Base-by-base conservation (phyloP, 306 rosid species). In the Oemleria cerasiformis region DNA sequence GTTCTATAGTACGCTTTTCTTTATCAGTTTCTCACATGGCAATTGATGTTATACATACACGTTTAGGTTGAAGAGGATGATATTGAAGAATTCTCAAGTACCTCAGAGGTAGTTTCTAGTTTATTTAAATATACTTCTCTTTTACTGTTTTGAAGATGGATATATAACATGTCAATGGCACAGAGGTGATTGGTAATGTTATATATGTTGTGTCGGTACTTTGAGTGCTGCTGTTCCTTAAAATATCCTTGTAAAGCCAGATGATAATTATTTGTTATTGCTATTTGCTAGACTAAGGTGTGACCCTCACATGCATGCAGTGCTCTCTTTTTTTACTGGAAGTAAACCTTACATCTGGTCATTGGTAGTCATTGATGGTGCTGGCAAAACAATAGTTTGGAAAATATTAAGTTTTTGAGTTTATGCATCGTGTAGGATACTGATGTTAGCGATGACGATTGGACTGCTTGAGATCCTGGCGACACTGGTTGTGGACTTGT, bases 391-490 rank as follows among this genome's bases (percentile, higher is more conserved):
- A 8, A 1, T 49, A 8, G 4, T 40, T 0, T 16, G 3, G 45
- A 14, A 55, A 54, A 23, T 55, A 6, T 3, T 55, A 20, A 63
- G 19, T 12, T 30, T 45, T 44, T 51, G 71, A 61, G 49, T 60
- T 30, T 78, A 8, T 45, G 45, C 75, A 34, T 9, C 63, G 51
- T 68, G 41, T 74, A 90, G 96, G 86, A 75, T 82, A 19, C 54
- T 20, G 42, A 78, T 74, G 85, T 40, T 73, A 87, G 84, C n/a
- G 93, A 90, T 70, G 93, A 88, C 69, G 96, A 90, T 53, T 88
- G 96, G 96, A 59, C 83, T 63, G 86, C 79, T 59, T 90, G 80
- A 88, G 77, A 40, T 6, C 50, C 16, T 15, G 34, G 49, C 63
- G 14, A 8, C 12, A 13, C 54, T 34, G 21, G 50, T 5, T 45